phyloP scores from a whole-genome alignment of 164 flowering plant genomes.

The Umbellularia californica region DNA sequence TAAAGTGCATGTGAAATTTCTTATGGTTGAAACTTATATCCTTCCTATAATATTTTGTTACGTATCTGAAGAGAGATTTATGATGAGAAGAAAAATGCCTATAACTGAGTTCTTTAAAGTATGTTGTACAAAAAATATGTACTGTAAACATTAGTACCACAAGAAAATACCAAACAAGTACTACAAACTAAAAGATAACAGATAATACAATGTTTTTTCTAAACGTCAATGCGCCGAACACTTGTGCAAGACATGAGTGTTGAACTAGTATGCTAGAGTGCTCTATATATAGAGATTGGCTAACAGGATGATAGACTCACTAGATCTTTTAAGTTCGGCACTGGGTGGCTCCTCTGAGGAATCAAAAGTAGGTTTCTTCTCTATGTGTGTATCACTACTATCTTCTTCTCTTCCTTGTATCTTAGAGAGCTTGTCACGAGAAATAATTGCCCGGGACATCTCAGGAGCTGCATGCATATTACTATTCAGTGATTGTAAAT shows the following conservation, averaged over 20 bases:
- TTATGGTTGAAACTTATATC: too few species aligned
- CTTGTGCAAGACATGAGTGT: too few species aligned
- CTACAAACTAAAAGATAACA: too few species aligned
- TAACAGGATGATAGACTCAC: slow-evolving; percentile 16
- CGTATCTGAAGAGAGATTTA: background rate
- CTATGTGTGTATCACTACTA: slow-evolving; percentile 3
- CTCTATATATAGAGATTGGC: background rate
- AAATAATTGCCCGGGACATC: slow-evolving; percentile 48
- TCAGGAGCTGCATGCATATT: slow-evolving; percentile 40
- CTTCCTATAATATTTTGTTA: background rate
- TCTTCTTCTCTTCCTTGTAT: slow-evolving; percentile 26
- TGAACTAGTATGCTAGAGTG: too few species aligned
- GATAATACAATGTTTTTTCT: too few species aligned
- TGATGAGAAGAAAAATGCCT: background rate
- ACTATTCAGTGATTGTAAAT: background rate
- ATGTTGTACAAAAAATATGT: too few species aligned
- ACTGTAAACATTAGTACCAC: too few species aligned
- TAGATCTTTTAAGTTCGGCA: slow-evolving; percentile 22
- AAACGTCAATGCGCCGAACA: too few species aligned
- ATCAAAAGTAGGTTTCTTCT: slow-evolving; percentile 12
- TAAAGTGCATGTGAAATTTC: background rate
- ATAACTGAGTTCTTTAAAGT: too few species aligned
- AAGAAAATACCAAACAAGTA: too few species aligned
- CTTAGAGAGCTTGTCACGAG: slow-evolving; percentile 46
- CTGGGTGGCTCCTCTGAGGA: background rate